Evolutionary conservation across 352 stramenopile species (phyloP), one percentile per base, ranked within the genome.

Genomic region (Elongisporangium undulatum): DNA sequence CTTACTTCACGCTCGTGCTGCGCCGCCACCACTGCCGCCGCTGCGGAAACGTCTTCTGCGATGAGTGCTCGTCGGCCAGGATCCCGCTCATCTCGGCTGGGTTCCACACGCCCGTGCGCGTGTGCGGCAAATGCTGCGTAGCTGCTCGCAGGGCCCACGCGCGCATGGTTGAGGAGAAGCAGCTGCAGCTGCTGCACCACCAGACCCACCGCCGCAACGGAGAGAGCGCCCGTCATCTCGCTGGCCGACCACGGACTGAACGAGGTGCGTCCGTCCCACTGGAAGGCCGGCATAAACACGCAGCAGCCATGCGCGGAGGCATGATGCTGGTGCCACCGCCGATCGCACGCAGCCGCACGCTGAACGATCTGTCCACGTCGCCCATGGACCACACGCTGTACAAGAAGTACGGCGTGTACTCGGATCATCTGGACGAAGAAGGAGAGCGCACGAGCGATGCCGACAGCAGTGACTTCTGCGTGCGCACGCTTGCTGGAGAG

Each of bases 31-130:
- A 97, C 69, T 96, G 90, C 58, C 79, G 90, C 1, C 71, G 82
- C 20, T 96, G 91, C 63, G 92, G 92, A 5, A 90, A 91, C 48
- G 77, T 97, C 9, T 97, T 97, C 63, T 97, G 92, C 67, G 87
- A 96, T 53, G 68, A 79, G 15, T 97, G 92, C 64, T 87, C 85
- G 7, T 91, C 84, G 4, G 64, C 75, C 6, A 67, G 90, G n/a
- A 94, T 96, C 61, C 79, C 86, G 21, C 62, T 96, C 23, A 72
- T 90, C 1, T 68, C 78, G 2, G 77, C 82, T 0, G 82, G 79
- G 2, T 89, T 92, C 66, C 72, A 80, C 56, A 77, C 75, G 5
- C 85, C 85, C 13, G 85, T 94, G 8, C 69, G 85, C 13, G 85
- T 95, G n/a, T 95, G 85, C 56, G 79, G 79, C 20, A 90, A 90